Conservation (phyloP, 495 filamentous ascomycete species). For the Podospora bellae-mahoneyi region DNA sequence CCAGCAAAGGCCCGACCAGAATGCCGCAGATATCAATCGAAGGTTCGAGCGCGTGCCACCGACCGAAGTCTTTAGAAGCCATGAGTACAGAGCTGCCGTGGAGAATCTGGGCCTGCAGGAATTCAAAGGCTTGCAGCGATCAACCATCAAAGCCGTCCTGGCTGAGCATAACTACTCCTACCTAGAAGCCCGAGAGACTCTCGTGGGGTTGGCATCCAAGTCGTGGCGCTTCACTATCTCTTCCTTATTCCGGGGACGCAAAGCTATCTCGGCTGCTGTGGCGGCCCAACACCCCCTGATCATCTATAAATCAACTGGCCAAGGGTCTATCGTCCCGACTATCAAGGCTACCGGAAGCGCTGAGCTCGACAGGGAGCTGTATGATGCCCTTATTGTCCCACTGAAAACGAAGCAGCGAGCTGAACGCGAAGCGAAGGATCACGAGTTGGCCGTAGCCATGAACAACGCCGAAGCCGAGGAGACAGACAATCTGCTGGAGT, state of each 20-base stretch:
- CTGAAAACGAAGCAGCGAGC: conserved; percentile 51
- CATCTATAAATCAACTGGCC: conserved; percentile 56
- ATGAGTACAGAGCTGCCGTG: conserved; percentile 69
- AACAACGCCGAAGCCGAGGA: conserved; percentile 74
- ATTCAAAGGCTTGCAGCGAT: conserved; percentile 75
- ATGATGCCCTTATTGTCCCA: conserved; percentile 62
- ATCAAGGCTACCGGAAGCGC: conserved; percentile 67
- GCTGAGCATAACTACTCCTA: conserved; percentile 91
- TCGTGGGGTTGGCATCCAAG: conserved; percentile 69
- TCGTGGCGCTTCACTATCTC: conserved; percentile 85
- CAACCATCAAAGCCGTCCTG: conserved; percentile 80
- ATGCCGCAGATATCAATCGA: conserved; percentile 15
- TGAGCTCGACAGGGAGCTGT: conserved; percentile 81
- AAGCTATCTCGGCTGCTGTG: conserved; percentile 54
- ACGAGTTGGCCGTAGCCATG: conserved; percentile 58
- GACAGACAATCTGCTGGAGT: conserved; percentile 72
- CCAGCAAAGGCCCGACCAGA: background rate
- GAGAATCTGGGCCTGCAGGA: conserved; percentile 63
- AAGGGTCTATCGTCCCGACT: conserved; percentile 50
- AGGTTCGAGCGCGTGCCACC: conserved; percentile 48
- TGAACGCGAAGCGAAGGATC: conserved; percentile 62
- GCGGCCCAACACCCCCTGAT: conserved; percentile 58
- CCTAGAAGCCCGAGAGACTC: conserved; percentile 65
- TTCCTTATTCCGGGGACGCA: conserved; percentile 66
- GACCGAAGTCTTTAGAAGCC: conserved; percentile 71